Evolutionary conservation across 345 rosid species (phyloP).

Genomic region (rapeseed (Brassica napus)): DNA sequence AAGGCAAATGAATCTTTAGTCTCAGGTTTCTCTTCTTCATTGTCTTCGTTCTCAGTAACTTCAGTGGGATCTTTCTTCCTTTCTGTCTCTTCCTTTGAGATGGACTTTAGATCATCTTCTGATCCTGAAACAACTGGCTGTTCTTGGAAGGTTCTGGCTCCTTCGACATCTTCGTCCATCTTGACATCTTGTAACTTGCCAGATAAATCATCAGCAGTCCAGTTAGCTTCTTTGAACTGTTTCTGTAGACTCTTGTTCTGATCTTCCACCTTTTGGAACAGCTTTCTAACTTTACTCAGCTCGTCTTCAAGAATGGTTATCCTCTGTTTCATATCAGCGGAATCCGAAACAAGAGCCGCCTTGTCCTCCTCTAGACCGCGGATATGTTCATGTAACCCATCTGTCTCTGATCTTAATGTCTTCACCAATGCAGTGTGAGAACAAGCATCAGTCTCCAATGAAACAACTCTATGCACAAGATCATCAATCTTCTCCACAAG

Average conservation of each 20-base stretch:
- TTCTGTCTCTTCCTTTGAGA: constrained; percentile 22
- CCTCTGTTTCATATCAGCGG: constrained; percentile 47
- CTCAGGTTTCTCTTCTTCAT: constrained; percentile 42
- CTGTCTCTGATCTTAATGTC: constrained; percentile 61
- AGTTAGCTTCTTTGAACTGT: constrained; percentile 54
- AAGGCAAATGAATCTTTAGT: constrained; percentile 41
- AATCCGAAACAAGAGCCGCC: constrained; percentile 47
- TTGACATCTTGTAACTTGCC: constrained; percentile 54
- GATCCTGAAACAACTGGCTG: constrained; percentile 13
- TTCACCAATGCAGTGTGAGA: constrained; percentile 66
- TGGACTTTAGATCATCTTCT: constrained; percentile 26
- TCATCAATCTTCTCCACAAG: constrained; percentile 72
- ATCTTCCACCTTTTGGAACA: constrained; percentile 48
- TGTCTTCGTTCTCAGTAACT: constrained; percentile 13
- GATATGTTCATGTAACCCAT: constrained; percentile 52
- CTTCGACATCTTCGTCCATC: constrained; percentile 54
- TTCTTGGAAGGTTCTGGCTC: constrained; percentile 32
- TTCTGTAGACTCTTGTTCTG: constrained; percentile 54
- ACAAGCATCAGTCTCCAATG: constrained; percentile 56
- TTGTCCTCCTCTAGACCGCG: constrained; percentile 62
- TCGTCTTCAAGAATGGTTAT: constrained; percentile 63
- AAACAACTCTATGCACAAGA: constrained; percentile 67
- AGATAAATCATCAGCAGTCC: constrained; percentile 49
- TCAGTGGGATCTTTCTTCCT: not conserved
- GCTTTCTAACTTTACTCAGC: constrained; percentile 48